A percentile compares a stretch with the other conserved stretches of the same genome.
Evolutionary conservation across 106 monocot species (phyloP).

Genomic region (Acorus calamus): DNA sequence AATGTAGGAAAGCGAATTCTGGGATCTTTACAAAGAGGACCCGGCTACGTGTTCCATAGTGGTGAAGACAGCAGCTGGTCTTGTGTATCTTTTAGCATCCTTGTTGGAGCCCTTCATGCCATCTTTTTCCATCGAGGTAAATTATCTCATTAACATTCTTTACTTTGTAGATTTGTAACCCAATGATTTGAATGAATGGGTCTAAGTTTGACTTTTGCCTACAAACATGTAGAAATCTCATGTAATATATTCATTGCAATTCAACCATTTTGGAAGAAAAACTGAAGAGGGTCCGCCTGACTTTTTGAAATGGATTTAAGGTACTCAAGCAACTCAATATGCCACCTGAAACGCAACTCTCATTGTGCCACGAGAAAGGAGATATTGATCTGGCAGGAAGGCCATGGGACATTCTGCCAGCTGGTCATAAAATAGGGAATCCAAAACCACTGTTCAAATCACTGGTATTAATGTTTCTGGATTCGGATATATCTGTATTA

Average conservation of each 20-base stretch:
- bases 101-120: conserved; percentile 96
- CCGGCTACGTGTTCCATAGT: conserved; percentile 70
- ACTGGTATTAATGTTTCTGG: conserved; percentile 32
- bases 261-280: no score
- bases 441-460: conserved; percentile 86
- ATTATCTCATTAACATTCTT: neutral
- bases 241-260: no score
- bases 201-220: no score
- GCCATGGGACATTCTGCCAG: conserved; percentile 74
- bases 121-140: conserved; percentile 82
- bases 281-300: no score
- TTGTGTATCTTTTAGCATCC: conserved; percentile 85
- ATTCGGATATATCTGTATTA: no score
- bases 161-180: neutral
- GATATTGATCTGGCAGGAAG: conserved; percentile 47
- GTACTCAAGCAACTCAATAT: conserved; percentile 84
- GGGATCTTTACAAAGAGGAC: conserved; percentile 91
- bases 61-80: conserved; percentile 81
- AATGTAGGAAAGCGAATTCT: conserved; percentile 88
- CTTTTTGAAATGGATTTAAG: conserved; percentile 24
- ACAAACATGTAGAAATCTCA: no score
- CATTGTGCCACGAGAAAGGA: conserved; percentile 63
- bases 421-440: conserved; percentile 83
- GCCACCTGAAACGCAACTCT: conserved; percentile 28
- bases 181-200: no score